Percentiles rank a stretch among this genome's conserved stretches.
Evolutionary conservation across 192 early-diverging fungal species (phyloP).

Genomic region (Geranomyces variabilis): DNA sequence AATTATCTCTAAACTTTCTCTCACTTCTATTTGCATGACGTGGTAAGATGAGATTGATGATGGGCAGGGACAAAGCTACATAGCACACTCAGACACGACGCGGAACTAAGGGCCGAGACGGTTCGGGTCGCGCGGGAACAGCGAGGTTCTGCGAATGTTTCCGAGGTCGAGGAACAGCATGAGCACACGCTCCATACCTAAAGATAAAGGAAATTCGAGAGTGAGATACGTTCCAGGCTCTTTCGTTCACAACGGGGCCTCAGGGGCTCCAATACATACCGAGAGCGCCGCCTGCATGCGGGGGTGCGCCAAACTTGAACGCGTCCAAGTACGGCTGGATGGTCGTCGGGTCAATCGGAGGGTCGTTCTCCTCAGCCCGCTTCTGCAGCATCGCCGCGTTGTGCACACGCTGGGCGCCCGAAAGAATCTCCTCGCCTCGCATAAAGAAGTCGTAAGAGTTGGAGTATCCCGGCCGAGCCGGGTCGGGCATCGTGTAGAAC

Average conservation of each 20-base stretch:
- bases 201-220: neutral
- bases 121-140: constrained; percentile 99
- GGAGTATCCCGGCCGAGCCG: constrained; percentile 81
- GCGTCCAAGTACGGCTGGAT: constrained; percentile 92
- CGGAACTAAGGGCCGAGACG: constrained; percentile 75
- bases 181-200: constrained; percentile 91
- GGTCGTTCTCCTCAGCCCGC: constrained; percentile 68
- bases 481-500: constrained; percentile 99
- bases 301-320: constrained; percentile 95
- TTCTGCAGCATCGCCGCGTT: constrained; percentile 80
- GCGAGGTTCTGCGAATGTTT: constrained; percentile 87
- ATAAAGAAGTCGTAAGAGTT: constrained; percentile 99
- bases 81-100: too few species aligned
- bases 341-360: constrained; percentile 76
- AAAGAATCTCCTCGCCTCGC: constrained; percentile 98
- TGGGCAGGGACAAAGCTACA: too few species aligned
- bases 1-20: too few species aligned
- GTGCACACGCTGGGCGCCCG: constrained; percentile 98
- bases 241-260: neutral
- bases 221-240: neutral
- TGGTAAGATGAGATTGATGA: too few species aligned
- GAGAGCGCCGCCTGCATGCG: constrained; percentile 97
- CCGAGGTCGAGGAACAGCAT: constrained; percentile 95
- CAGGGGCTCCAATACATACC: constrained; percentile 59
- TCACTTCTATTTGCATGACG: too few species aligned